Evolutionary conservation across 805 yeast genomes (phyloP).

Genomic region (Sugiyamaella marilandica): DNA sequence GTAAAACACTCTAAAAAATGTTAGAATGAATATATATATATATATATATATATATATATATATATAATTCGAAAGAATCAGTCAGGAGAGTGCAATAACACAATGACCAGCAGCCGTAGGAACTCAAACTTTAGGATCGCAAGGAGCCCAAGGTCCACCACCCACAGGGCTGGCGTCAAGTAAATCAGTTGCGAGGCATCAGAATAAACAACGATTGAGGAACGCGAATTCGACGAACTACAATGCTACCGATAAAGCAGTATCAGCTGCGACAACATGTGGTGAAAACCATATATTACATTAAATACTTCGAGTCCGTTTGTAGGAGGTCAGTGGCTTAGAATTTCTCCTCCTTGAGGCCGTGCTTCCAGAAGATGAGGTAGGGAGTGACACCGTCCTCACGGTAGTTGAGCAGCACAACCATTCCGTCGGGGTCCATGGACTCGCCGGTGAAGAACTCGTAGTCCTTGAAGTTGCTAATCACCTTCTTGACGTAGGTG

Average conservation of each 20-base stretch:
- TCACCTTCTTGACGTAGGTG: conserved; percentile 91
- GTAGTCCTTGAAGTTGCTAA: conserved; percentile 96
- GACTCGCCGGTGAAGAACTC: conserved; percentile 99
- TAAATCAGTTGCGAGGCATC: conserved; percentile 45
- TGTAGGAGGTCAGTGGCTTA: conserved; percentile 39
- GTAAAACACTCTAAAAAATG: too few relatives aligned
- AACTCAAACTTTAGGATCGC: conserved; percentile 77
- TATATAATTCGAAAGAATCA: too few relatives aligned
- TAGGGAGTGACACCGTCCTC: conserved; percentile 98
- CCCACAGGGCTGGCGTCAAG: conserved; percentile 72
- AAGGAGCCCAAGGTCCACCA: conserved; percentile 61
- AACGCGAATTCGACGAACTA: too few relatives aligned
- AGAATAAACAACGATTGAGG: too few relatives aligned
- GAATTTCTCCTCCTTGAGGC: conserved; percentile 84
- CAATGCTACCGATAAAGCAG: too few relatives aligned
- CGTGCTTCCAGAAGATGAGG: conserved; percentile 99
- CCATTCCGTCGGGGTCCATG: conserved; percentile 99
- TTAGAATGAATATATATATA: too few relatives aligned
- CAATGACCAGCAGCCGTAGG: conserved; percentile 48
- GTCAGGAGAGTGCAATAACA: conserved; percentile 65
- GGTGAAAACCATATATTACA: too few relatives aligned
- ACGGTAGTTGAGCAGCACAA: conserved; percentile 97
- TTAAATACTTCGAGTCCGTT: too few relatives aligned
- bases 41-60: too few relatives aligned
- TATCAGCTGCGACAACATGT: too few relatives aligned